These are phyloP conservation scores for Penicillium cinerascens DNA, from an alignment of 495 filamentous ascomycete species.

Conservation along the genomic window DNA sequence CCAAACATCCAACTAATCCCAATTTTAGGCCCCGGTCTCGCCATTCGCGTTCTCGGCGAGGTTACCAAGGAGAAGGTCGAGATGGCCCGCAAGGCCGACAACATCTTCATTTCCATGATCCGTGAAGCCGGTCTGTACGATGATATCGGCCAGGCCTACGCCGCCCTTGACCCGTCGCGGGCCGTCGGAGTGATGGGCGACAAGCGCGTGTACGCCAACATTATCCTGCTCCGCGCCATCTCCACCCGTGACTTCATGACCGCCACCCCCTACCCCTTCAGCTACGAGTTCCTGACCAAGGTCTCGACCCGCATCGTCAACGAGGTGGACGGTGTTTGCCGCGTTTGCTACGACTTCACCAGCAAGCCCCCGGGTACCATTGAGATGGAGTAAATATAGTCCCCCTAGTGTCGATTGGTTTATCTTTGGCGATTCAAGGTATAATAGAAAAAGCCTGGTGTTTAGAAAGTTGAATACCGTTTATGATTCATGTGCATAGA, in stretches of 20 bases:
- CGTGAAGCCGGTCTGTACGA: conserved; percentile 78
- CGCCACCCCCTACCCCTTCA: conserved; percentile 2
- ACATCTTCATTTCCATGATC: conserved; percentile 84
- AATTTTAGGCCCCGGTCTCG: conserved; percentile 69
- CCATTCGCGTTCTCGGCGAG: conserved; percentile 85
- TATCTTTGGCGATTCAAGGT: background rate
- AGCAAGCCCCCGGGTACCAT: conserved; percentile 27
- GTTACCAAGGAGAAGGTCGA: conserved; percentile 75
- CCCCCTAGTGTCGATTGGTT: background rate
- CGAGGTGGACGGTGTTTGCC: conserved; percentile 24
- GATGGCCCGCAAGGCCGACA: conserved; percentile 79
- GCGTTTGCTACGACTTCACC: conserved; percentile 25
- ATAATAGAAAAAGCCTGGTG: conserved; percentile 4
- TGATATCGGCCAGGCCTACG: conserved; percentile 75
- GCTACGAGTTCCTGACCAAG: conserved; percentile 4
- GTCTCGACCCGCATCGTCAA: conserved; percentile 20
- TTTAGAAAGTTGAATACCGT: conserved; percentile 1
- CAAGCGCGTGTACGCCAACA: conserved; percentile 23
- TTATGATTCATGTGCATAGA: conserved; percentile 12
- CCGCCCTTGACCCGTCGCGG: conserved; percentile 53
- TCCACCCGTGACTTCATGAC: conserved; percentile 24
- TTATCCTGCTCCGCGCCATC: conserved; percentile 24
- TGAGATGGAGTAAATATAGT: conserved; percentile 21
- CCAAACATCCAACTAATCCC: conserved; percentile 16
- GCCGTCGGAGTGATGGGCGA: conserved; percentile 24